phyloP scores from a whole-genome alignment of 208 protist species.

The Leishmania gerbilli region DNA sequence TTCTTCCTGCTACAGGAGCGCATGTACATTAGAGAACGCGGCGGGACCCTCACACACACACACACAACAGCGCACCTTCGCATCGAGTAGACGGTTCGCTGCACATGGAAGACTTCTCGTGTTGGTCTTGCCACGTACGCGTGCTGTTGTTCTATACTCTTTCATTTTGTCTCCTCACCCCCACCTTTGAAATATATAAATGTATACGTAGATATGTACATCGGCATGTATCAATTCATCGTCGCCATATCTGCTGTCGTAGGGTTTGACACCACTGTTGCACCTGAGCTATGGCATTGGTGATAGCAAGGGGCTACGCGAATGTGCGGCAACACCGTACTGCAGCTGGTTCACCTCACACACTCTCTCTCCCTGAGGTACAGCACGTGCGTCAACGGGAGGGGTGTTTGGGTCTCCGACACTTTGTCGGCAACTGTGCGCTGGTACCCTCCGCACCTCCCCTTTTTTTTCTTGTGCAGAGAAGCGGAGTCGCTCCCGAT shows the following conservation, averaged over 20 bases:
- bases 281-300: neutral
- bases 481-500: neutral
- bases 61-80: neutral
- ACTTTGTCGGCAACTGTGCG: neutral
- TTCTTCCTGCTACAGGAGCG: neutral
- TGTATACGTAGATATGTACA: neutral
- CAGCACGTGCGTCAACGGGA: neutral
- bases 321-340: neutral
- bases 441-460: neutral
- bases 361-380: neutral
- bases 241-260: neutral
- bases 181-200: neutral
- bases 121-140: neutral
- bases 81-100: neutral
- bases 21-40: neutral
- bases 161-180: neutral
- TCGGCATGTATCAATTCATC: neutral
- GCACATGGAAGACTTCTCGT: no score
- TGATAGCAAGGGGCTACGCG: neutral
- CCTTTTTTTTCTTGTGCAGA: neutral
- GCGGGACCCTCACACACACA: neutral
- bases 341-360: neutral
- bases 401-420: neutral
- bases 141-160: neutral
- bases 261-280: neutral